Evolutionary conservation across 2,329 filamentous ascomycete genomes (phyloP), one percentile per base, ranked within the genome.

Genomic region (Zalaria obscura): DNA sequence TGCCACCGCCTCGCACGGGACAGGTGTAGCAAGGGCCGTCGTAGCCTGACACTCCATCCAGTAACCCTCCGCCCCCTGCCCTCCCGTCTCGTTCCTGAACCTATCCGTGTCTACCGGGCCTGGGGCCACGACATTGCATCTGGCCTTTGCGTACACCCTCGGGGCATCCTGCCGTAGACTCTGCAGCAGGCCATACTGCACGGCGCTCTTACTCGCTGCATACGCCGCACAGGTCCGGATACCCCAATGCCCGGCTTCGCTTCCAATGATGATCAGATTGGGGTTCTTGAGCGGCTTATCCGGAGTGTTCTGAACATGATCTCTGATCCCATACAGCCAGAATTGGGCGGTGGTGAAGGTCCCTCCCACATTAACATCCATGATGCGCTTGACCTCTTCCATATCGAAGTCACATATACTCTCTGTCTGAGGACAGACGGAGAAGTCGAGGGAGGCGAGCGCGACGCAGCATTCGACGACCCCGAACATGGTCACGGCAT

Each of bases 91-190:
- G 40, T 63, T 55, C 40, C 49, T 48, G 46, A 67, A 69, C 37
- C 65, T 57, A 7, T 47, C 48, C 10, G 66, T 69, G 41, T 65
- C 58, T 1, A 70, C 66, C 4, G 64, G 55, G 5, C 66, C 67
- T 10, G 67, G 67, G 3, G 66, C 66, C 26, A 70, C 56, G 5
- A 62, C 64, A 49, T 69, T 70, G 25, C 69, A 61, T 38, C 66
- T 41, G 25, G 61, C 58, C n/a, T 51, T 48, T 25, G 48, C 47
- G 43, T 54, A 61, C 25, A 65, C 57, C 44, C 57, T 55, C 32
- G 56, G 55, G 4, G 59, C 61, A 46, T 68, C 67, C 5, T 55
- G 57, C 38, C 59, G 59, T 40, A 70, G 48, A 36, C 58, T 63
- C 43, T 57, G 55, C 39, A 69, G 49, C 27, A 69, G 46, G 3